These are phyloP conservation scores for Lepidium africanum DNA, from an alignment of 345 rosid genomes.

Conservation along the genomic window DNA sequence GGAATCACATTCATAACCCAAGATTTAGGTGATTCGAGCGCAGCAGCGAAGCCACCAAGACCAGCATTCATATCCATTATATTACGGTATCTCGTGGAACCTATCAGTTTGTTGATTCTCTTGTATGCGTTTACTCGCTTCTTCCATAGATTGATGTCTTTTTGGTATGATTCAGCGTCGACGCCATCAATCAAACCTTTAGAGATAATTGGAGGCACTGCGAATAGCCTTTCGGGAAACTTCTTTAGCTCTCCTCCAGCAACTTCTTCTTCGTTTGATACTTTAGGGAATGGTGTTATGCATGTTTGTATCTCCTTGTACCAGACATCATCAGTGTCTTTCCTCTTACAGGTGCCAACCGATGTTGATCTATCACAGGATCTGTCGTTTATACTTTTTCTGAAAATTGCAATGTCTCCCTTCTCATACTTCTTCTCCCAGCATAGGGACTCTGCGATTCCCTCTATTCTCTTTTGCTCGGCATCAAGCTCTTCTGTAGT, in stretches of 20 bases:
- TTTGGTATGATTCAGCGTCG: constrained; percentile 48
- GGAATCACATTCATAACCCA: constrained; percentile 99
- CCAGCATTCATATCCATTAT: constrained; percentile 97
- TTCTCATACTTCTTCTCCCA: constrained; percentile 99
- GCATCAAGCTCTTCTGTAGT: constrained; percentile 68
- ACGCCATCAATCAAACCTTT: constrained; percentile 56
- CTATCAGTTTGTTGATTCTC: constrained; percentile 63
- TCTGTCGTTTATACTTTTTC: constrained; percentile 58
- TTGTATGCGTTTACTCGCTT: constrained; percentile 66
- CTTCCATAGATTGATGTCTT: constrained; percentile 68
- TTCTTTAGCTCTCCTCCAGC: constrained; percentile 80
- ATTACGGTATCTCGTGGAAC: constrained; percentile 74
- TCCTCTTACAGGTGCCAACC: constrained; percentile 41
- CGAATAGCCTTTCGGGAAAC: constrained; percentile 84
- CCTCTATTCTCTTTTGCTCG: constrained; percentile 81
- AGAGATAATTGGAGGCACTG: constrained; percentile 66
- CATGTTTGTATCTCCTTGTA: constrained; percentile 72
- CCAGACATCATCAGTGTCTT: constrained; percentile 69
- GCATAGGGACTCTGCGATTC: constrained; percentile 72
- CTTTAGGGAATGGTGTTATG: constrained; percentile 67
- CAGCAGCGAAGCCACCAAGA: constrained; percentile 92
- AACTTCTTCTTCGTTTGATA: constrained; percentile 50
- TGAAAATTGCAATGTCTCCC: constrained; percentile 81
- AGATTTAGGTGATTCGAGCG: constrained; percentile 75
- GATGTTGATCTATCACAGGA: constrained; percentile 45